Base-by-base conservation (phyloP, 2,329 filamentous ascomycete genomes). In the Lithohypha guttulata region DNA sequence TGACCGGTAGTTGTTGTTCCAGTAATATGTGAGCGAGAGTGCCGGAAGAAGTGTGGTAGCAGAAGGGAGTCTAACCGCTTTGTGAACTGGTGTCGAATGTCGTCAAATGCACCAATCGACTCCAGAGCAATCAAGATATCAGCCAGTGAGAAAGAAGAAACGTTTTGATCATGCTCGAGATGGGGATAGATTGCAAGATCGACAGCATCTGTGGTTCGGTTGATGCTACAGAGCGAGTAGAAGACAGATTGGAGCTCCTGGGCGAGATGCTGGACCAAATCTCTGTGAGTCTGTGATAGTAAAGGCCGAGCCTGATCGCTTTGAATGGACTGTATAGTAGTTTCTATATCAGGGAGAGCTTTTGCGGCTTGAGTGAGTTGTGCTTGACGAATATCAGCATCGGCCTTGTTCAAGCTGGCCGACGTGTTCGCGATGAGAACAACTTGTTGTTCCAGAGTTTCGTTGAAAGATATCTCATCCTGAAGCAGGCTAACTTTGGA, bases 401-500 rank as follows among this genome's bases (percentile, higher is more conserved):
- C 49, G 13, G 50, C 39, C 8, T 42, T 41, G 29, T 40, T 34
- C 27, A 52, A 33, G 6, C 40, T 34, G 25, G 41, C 13, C 28
- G 43, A 37, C 11, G 39, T 41, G 2, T 30, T n/a, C 4, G 39
- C 27, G 15, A 49, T 32, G 18, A 29, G 30, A 3, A 41, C 25
- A 18, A 52, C 32, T 19, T 52, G 46, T 14, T 31, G 11, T 20
- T 38, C 26, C 14, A 52, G 40, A 18, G 62, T 64, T 51, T 72
- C 63, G 41, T 74, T 77, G 57, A 78, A 79, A 13, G 61, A 61
- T 30, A 79, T 70, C 54, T 80, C 76, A 19, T 64, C 68, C 47
- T 74, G 63, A 25, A 79, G 59, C 33, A 78, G 59, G 19, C 59
- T 57, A 35, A 73, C 66, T 51, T 78, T 77, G 40, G 60, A 65